Base-by-base conservation (phyloP, 495 filamentous ascomycete genomes). In the Oleoguttula mirabilis region DNA sequence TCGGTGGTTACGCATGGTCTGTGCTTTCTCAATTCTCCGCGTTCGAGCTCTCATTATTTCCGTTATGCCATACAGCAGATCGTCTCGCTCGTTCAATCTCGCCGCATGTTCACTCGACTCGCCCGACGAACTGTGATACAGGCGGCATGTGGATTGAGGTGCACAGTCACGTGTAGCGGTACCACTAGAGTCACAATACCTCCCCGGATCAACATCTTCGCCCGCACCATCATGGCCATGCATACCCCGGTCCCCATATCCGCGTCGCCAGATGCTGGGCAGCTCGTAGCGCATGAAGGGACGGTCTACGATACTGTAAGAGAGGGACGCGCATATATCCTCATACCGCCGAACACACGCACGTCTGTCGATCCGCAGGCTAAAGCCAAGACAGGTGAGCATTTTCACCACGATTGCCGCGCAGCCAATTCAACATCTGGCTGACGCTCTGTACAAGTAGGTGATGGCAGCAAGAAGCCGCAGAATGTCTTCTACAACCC, bases 401-500 rank as follows among this genome's bases (percentile, higher is more conserved):
- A 32, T 12, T 21, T 24, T 41, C 27, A 25, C 4, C 7, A 27
- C 11, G 5, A 11, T 33, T 24, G 4, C 20, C 4, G 41, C 41
- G 41, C 41, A 44, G 41, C 32, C 24, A 27, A 8, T 44, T 36
- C 41, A 36, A 44, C 32, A 44, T 24, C n/a, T n/a, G 31, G 32
- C 31, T 36, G 30, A 44, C 30, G 31, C 31, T 35, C 16, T 30
- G 7, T n/a, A 7, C 7, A 23, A 35, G 8, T 6, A n/a, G 28
- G 5, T 7, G 50, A 48, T 12, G 45, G 16, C 30, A 23, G 27
- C 16, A 7, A n/a, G 14, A n/a, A n/a, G 50, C 54, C 27, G 17
- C 85, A 94, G 57, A 73, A 78, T 21, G 92, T 98, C 20, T 98
- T 98, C 59, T 98, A 98, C 66, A 98, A 98, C 50, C 88, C 90